Evolutionary conservation across 192 early-diverging fungal species (phyloP), one percentile per base, ranked within the genome.

Genomic region (Backusella luteola): DNA sequence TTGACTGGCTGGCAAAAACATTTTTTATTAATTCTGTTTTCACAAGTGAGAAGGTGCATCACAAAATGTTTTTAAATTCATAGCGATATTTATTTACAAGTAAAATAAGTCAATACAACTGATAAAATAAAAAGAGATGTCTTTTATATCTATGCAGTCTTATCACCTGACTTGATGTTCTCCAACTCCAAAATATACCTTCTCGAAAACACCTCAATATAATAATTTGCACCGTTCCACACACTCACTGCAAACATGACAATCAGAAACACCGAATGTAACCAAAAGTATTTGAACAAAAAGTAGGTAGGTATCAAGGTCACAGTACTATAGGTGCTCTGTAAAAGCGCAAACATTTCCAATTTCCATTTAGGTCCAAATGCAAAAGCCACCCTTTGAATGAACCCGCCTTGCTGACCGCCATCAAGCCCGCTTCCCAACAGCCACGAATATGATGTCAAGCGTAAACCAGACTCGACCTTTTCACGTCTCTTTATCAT

Each of bases 121-220:
- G 38, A 39, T 39, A 11, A 12, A 39, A 39, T 39, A 39, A 44
- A 44, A 44, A 44, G 42, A 17, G 12, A 44, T 17, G 14, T 4
- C 14, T 19, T 44, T 44, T 14, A 17, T 3, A 17, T 44, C 15
- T 44, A 44, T 44, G 42, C 42, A 17, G 42, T 44, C 5, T 44
- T 44, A 44, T 44, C 42, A 44, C 42, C 42, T 6, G 56, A n/a
- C 41, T 71, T 71, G 8, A 71, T 71, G 6, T 32, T 71, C 41
- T 84, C 82, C 1, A 84, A 49, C 34, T 84, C 82, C 14, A 67
- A 15, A 21, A 76, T 75, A 53, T 92, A 92, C 42, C 87, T 80
- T 56, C 84, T 83, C 46, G 84, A 86, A 75, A 92, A 92, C 0
- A 92, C 89, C 42, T 92, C 91, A 80, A 92, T 89, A 81, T 92